Evolutionary conservation across 2,329 filamentous ascomycete species (phyloP).

Genomic region (Neonectria neomacrospora): DNA sequence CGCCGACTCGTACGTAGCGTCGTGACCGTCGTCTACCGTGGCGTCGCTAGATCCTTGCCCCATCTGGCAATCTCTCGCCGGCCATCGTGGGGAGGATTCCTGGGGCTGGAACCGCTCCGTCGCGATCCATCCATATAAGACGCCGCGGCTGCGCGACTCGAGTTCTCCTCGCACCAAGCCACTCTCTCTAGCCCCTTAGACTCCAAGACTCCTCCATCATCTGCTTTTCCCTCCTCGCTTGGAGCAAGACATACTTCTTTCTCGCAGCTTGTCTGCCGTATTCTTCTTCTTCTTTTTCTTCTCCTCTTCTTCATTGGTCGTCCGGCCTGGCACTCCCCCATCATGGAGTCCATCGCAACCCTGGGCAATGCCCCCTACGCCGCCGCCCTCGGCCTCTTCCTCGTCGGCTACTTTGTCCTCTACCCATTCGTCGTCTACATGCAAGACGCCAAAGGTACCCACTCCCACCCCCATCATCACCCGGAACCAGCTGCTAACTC

Average conservation of each 20-base stretch:
- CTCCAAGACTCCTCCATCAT: not conserved
- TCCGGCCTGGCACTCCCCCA: too few species aligned
- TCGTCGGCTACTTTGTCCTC: conserved; percentile 27
- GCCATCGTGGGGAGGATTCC: too few species aligned
- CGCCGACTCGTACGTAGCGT: too few species aligned
- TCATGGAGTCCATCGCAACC: conserved; percentile 19
- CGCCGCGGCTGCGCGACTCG: not conserved
- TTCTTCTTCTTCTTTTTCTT: not conserved
- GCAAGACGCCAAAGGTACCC: conserved; percentile 49
- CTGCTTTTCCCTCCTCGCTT: not conserved
- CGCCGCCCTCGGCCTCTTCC: conserved; percentile 16
- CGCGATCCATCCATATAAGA: not conserved
- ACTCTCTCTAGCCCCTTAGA: not conserved
- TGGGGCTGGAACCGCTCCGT: too few species aligned
- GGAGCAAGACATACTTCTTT: not conserved
- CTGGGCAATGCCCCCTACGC: conserved; percentile 35
- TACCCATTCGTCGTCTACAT: conserved; percentile 31
- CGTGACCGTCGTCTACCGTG: too few species aligned
- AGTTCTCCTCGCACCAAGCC: not conserved
- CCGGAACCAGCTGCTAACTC: not conserved
- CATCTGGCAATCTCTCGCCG: conserved; percentile 22
- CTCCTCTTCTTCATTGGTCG: too few species aligned
- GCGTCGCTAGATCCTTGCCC: conserved; percentile 25
- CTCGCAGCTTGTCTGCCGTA: not conserved
- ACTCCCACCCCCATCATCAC: not conserved